A percentile compares a stretch with the other conserved stretches of the same genome.
phyloP scores from a whole-genome alignment of 306 rosid species.

The Corylus americana region DNA sequence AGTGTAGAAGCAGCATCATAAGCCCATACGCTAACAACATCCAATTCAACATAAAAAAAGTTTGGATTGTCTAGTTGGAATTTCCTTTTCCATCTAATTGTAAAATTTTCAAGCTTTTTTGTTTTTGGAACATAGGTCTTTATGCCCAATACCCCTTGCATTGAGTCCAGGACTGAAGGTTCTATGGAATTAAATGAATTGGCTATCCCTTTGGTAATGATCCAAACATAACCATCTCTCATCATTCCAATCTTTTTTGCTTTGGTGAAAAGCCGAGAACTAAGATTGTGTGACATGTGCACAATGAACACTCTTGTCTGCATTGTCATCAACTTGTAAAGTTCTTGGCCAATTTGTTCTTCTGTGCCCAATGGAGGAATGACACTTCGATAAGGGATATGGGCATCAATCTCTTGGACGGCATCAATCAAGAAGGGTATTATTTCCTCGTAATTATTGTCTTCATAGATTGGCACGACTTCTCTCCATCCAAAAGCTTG shows the following conservation, averaged over 20 bases:
- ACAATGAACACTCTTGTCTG: constrained; percentile 37
- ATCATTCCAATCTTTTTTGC: constrained; percentile 46
- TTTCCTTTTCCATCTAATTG: constrained; percentile 42
- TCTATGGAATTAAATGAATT: neutral
- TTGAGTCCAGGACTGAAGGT: neutral
- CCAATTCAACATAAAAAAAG: constrained; percentile 23
- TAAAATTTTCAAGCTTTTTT: constrained; percentile 29
- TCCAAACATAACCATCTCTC: constrained; percentile 47
- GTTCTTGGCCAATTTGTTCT: constrained; percentile 27
- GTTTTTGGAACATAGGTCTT: constrained; percentile 41
- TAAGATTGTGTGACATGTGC: constrained; percentile 22
- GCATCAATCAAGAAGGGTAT: constrained; percentile 30
- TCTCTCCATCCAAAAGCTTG: constrained; percentile 38
- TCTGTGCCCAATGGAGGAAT: constrained; percentile 23
- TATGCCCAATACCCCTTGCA: constrained; percentile 49
- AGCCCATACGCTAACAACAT: constrained; percentile 55
- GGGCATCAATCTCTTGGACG: constrained; percentile 22
- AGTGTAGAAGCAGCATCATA: constrained; percentile 59
- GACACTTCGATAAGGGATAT: constrained; percentile 25
- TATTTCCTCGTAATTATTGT: constrained; percentile 18
- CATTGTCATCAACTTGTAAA: constrained; percentile 31
- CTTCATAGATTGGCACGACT: constrained; percentile 34
- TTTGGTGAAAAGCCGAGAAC: constrained; percentile 24
- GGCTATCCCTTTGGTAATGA: constrained; percentile 22
- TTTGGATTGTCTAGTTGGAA: constrained; percentile 35